A percentile compares a stretch with the other conserved stretches of the same genome.
Conservation (phyloP, 768 basidiomycete species). For the Gloeopeniophorella convolvens region DNA sequence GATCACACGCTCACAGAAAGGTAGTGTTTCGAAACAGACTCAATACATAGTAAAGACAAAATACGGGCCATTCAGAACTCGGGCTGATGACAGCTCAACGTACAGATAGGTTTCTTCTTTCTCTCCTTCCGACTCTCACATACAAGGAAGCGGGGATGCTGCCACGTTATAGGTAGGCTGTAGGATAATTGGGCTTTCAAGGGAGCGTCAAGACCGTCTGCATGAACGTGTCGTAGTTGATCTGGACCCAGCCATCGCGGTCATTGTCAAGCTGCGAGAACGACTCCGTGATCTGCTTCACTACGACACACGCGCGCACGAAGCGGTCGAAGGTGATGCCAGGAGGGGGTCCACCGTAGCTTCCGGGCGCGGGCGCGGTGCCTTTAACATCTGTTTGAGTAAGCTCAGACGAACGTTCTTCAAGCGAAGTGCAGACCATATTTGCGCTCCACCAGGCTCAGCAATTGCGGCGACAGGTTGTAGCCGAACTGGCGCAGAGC, state of each 20-base stretch:
- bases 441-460: slow-evolving; percentile 67
- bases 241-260: slow-evolving; percentile 58
- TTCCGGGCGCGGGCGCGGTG: slow-evolving; percentile 27
- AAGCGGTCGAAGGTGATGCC: slow-evolving; percentile 85
- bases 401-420: not conserved
- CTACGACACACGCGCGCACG: slow-evolving; percentile 77
- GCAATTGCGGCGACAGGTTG: slow-evolving; percentile 59
- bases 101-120: not conserved
- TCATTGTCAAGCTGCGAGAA: slow-evolving; percentile 64
- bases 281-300: slow-evolving; percentile 70
- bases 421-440: slow-evolving; percentile 47
- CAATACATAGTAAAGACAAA: too few species aligned
- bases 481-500: slow-evolving; percentile 77
- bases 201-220: slow-evolving; percentile 56
- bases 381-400: slow-evolving; percentile 40
- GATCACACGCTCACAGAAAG: too few species aligned
- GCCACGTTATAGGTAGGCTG: not conserved
- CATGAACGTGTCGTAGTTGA: slow-evolving; percentile 71
- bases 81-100: not conserved
- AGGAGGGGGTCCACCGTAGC: slow-evolving; percentile 29
- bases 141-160: not conserved
- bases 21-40: too few species aligned
- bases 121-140: not conserved
- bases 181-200: slow-evolving; percentile 29
- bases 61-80: too few species aligned